Base-by-base conservation (phyloP, 2,329 filamentous ascomycete species). In the Grosmannia huntii region DNA sequence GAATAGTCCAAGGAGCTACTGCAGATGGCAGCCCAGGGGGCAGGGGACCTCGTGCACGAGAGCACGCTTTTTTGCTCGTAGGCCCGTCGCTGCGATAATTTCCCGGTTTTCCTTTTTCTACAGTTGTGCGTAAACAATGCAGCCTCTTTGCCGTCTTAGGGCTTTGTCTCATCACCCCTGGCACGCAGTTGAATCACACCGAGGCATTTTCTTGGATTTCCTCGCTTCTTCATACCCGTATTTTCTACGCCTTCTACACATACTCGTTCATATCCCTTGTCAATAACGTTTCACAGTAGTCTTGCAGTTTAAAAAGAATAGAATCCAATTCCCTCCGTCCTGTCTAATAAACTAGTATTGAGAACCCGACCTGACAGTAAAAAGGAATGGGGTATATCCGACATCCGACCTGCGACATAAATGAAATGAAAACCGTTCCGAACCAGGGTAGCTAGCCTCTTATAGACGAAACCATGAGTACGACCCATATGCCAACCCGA, bases 361-460 rank as follows among this genome's bases (percentile, higher is more conserved):
- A 33, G 31, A 49, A 23, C 44, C 53, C 53, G 36, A 38, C 38
- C 54, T 36, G 28, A 56, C 44, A 56, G 54, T 44, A 46, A 25
- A 57, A 57, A 51, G 55, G 55, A 57, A 57, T 57, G 55, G 56
- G 56, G 56, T 57, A 57, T 57, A 57, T 57, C 56, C 56, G 25
- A 48, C 56, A 36, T 46, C 50, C 49, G 50, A n/a, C 50, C 56
- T 57, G 50, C 36, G 27, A 52, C 25, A 23, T 19, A 52, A 57
- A 33, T 11, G 41, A 52, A 53, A 6, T 46, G 19, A 25, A 36
- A 36, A 23, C 11, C 23, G 54, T 41, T 53, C n/a, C 50, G 21
- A 54, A 19, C n/a, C 25, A 55, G 25, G 51, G 51, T n/a, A n/a
- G 51, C 23, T 28, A n/a, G 51, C 14, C 31, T 21, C 28, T 33